These are phyloP conservation scores for Trichoderma atrobrunneum DNA, from an alignment of 2,329 filamentous ascomycete species.

Conservation along the genomic window DNA sequence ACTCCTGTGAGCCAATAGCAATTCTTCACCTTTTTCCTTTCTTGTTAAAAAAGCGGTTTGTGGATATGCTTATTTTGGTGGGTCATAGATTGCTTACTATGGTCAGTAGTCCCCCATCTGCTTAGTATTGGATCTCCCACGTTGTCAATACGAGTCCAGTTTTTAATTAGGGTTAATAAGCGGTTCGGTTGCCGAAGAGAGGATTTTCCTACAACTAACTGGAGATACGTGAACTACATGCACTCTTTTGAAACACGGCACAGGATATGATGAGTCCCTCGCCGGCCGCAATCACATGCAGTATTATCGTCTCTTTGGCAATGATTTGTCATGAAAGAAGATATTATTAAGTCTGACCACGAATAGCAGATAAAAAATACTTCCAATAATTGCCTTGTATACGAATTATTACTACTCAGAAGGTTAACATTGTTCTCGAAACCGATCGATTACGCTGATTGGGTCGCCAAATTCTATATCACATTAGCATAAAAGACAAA, in stretches of 20 bases:
- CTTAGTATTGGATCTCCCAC: neutral
- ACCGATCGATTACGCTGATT: neutral
- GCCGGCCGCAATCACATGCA: neutral
- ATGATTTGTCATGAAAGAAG: neutral
- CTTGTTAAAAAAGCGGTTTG: neutral
- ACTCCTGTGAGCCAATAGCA: neutral
- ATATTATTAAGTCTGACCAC: neutral
- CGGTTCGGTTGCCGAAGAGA: neutral
- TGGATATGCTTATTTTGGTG: neutral
- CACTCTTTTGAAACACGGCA: neutral
- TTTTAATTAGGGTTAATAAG: neutral
- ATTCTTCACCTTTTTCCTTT: neutral
- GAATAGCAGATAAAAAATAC: neutral
- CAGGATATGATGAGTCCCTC: neutral
- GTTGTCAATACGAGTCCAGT: neutral
- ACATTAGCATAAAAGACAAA: neutral
- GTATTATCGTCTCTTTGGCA: neutral
- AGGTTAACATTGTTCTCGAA: neutral
- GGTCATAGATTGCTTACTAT: neutral
- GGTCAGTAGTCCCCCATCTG: neutral
- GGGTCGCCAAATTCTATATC: neutral
- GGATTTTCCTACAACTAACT: neutral
- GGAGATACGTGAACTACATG: neutral
- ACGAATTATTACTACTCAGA: neutral
- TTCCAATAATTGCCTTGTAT: neutral